Evolutionary conservation across 768 basidiomycete species (phyloP).

Genomic region (Termitomyces sp.): DNA sequence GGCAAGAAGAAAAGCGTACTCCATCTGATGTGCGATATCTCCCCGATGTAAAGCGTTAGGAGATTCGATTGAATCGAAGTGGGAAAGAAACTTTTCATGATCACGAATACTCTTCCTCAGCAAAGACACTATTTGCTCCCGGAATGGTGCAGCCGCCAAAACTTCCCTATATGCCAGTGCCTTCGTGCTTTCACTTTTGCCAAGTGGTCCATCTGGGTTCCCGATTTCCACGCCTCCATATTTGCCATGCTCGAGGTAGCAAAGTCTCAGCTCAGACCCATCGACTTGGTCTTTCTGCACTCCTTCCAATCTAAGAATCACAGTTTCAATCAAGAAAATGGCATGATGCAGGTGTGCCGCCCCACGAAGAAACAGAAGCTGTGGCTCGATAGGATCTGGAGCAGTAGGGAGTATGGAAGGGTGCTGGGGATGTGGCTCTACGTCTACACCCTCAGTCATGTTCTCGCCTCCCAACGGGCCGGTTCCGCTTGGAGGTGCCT

Average conservation of each 20-base stretch:
- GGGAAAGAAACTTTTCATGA: conserved; percentile 76
- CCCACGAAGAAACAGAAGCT: conserved; percentile 78
- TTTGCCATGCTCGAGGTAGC: conserved; percentile 66
- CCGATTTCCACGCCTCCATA: conserved; percentile 87
- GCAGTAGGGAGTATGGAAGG: conserved; percentile 72
- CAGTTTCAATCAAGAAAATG: conserved; percentile 65
- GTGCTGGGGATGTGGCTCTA: conserved; percentile 52
- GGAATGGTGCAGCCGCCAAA: conserved; percentile 49
- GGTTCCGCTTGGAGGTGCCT: conserved; percentile 66
- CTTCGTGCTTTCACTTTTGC: conserved; percentile 53
- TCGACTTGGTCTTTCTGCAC: conserved; percentile 57
- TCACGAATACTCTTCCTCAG: conserved; percentile 77
- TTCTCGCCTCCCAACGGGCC: conserved; percentile 37
- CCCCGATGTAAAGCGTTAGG: conserved; percentile 27
- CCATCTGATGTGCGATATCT: conserved; percentile 48
- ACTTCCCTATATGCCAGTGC: conserved; percentile 55
- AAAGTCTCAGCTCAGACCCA: conserved; percentile 72
- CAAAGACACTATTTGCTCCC: conserved; percentile 53
- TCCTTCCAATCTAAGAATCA: conserved; percentile 66
- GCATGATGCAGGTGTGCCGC: conserved; percentile 82
- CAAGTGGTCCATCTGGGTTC: conserved; percentile 74
- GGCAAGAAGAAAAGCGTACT: conserved; percentile 63
- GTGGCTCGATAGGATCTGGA: conserved; percentile 84
- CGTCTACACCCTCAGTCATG: conserved; percentile 42
- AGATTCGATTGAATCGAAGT: conserved; percentile 73